phyloP scores from a whole-genome alignment of 2,329 filamentous ascomycete species.

The Cercospora nicotianae region DNA sequence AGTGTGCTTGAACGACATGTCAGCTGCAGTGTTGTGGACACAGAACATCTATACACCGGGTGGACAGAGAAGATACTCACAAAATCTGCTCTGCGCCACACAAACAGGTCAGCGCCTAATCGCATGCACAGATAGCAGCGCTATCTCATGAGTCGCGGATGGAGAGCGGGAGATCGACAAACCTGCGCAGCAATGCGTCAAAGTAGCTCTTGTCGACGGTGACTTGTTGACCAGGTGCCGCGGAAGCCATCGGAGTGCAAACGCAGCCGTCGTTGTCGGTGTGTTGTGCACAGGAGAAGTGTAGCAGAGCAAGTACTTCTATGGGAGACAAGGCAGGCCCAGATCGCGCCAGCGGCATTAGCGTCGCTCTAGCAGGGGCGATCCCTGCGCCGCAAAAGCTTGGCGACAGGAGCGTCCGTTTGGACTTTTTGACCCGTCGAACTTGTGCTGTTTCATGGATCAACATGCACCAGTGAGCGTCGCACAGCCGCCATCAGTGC shows the following conservation, averaged over 20 bases:
- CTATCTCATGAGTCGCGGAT: background rate
- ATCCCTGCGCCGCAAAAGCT: background rate
- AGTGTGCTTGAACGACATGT: slow-evolving; percentile 31
- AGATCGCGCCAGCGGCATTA: background rate
- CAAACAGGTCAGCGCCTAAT: slow-evolving; percentile 25
- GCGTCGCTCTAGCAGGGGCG: background rate
- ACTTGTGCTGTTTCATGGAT: slow-evolving; percentile 30
- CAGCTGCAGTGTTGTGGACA: slow-evolving; percentile 14
- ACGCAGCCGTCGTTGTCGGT: background rate
- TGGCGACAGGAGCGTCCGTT: background rate
- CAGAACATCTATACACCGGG: background rate
- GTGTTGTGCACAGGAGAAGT: slow-evolving; percentile 2
- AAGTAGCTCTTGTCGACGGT: slow-evolving; percentile 63
- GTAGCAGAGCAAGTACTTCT: background rate
- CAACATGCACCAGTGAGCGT: slow-evolving; percentile 34
- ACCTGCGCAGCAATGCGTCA: slow-evolving; percentile 63
- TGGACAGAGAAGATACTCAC: slow-evolving; percentile 23
- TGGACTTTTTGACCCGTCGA: slow-evolving; percentile 1
- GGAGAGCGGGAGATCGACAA: slow-evolving; percentile 38
- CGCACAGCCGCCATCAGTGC: slow-evolving; percentile 17
- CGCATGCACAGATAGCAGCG: slow-evolving; percentile 17
- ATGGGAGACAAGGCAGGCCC: background rate
- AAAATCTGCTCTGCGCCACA: slow-evolving; percentile 33
- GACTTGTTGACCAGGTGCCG: slow-evolving; percentile 40
- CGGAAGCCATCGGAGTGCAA: slow-evolving; percentile 9